Evolutionary conservation across 192 early-diverging fungal species (phyloP).

Genomic region (Diversispora epigaea): DNA sequence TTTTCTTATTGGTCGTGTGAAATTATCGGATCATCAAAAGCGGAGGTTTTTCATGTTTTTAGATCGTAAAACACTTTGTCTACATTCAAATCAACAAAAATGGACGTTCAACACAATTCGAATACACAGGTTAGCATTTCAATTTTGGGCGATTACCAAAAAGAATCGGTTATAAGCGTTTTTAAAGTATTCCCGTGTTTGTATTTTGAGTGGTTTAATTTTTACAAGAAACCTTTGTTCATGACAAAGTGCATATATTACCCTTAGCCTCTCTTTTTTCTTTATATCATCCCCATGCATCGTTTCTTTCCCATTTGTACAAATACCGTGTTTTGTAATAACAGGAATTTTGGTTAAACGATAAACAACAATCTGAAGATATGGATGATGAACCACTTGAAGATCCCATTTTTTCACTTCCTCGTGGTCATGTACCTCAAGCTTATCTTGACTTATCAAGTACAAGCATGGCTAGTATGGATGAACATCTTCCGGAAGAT

Average conservation of each 20-base stretch:
- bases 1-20: too few relatives aligned
- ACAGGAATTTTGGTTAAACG: not conserved
- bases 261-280: slow-evolving; percentile 20
- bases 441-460: slow-evolving; percentile 27
- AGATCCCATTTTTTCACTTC: slow-evolving; percentile 11
- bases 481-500: slow-evolving; percentile 53
- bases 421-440: slow-evolving; percentile 28
- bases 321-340: not conserved
- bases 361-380: not conserved
- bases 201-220: not conserved
- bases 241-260: slow-evolving; percentile 17
- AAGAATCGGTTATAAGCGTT: too few relatives aligned
- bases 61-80: too few relatives aligned
- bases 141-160: too few relatives aligned
- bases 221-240: not conserved
- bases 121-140: too few relatives aligned
- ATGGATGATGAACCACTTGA: not conserved
- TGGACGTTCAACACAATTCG: too few relatives aligned
- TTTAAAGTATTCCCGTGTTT: too few relatives aligned
- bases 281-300: not conserved
- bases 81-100: too few relatives aligned
- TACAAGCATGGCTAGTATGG: slow-evolving; percentile 52
- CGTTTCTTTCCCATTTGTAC: not conserved
- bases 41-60: too few relatives aligned
- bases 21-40: too few relatives aligned